Base-by-base conservation (phyloP, 2,329 filamentous ascomycete species). In the Gremmenia infestans region DNA sequence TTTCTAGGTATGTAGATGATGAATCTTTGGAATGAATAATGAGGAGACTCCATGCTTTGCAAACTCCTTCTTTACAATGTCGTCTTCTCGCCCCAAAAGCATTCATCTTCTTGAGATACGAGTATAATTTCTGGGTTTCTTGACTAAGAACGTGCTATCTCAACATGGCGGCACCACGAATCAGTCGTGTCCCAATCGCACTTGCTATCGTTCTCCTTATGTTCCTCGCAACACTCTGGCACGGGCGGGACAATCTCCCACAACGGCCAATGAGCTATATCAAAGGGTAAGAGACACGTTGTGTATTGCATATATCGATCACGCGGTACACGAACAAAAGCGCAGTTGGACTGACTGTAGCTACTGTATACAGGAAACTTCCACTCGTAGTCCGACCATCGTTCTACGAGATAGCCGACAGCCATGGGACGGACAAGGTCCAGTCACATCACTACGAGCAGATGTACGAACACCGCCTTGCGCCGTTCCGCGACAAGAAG, bases 381-480 rank as follows among this genome's bases (percentile, higher is more conserved):
- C 22, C 50, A 35, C 14, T 49, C 4, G 8, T 7, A 36, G 45
- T 15, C 8, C 49, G 52, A 15, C 62, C 58, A 35, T 56, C 60
- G 8, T 72, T 71, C 60, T 65, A 68, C 50, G 68, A 73, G 15
- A 65, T 75, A 47, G 72, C 70, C 5, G 58, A 64, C 14, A 69
- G 71, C 19, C 65, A 73, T 55, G 72, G 71, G 35, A 72, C 72
- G 5, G 71, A 74, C 62, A 74, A 74, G 55, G 72, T 74, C n/a
- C 72, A 68, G 8, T 56, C 54, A 2, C 72, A 74, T 60, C 66
- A 68, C 25, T 75, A 75, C 53, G 70, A 74, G 23, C 63, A 70
- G 56, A 72, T 76, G 69, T 74, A 75, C 62, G 68, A 75, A 48
- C 72, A 72, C 54, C 71, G 74, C 37, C 65, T 75, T 3, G 62